Percentiles rank a stretch among this genome's conserved stretches.
phyloP scores from a whole-genome alignment of 805 yeast genomes.

The Helenozyma rhizophorensis region DNA sequence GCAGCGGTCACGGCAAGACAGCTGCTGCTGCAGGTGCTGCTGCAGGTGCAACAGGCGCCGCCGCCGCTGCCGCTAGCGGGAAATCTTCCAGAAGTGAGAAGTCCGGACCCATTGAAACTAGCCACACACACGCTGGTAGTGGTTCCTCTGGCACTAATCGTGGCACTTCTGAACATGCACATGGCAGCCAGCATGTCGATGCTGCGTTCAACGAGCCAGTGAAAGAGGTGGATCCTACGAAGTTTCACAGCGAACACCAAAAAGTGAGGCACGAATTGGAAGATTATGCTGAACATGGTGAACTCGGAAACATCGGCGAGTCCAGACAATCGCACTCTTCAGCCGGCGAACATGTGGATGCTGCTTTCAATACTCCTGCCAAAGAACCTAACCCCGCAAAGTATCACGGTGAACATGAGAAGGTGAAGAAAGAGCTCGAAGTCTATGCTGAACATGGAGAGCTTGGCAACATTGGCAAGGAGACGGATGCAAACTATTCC shows the following conservation, averaged over 20 bases:
- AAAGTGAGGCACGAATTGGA: conserved; percentile 6
- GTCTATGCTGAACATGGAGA: conserved; percentile 2
- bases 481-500: no score
- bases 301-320: conserved; percentile 8
- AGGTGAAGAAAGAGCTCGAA: conserved; percentile 3
- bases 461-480: conserved; percentile 2
- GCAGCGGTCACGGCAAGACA: not conserved
- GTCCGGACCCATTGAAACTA: no score
- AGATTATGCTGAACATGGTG: conserved; percentile 7
- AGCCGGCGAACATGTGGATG: conserved; percentile 1
- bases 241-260: conserved; percentile 7
- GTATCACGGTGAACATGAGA: conserved; percentile 5
- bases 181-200: conserved; percentile 4
- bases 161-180: not conserved
- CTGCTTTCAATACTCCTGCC: conserved; percentile 2
- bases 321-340: no score
- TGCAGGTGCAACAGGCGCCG: conserved; percentile 6
- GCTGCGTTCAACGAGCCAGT: conserved; percentile 6
- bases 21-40: conserved; percentile 4
- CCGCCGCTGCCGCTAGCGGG: no score
- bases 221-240: conserved; percentile 8
- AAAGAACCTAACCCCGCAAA: conserved; percentile 1
- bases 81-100: no score
- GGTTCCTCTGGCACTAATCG: no score
- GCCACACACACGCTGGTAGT: no score